A percentile compares a stretch with the other conserved stretches of the same genome.
phyloP scores from a whole-genome alignment of 2,329 filamentous ascomycete genomes.

The Lecanosticta acicola region DNA sequence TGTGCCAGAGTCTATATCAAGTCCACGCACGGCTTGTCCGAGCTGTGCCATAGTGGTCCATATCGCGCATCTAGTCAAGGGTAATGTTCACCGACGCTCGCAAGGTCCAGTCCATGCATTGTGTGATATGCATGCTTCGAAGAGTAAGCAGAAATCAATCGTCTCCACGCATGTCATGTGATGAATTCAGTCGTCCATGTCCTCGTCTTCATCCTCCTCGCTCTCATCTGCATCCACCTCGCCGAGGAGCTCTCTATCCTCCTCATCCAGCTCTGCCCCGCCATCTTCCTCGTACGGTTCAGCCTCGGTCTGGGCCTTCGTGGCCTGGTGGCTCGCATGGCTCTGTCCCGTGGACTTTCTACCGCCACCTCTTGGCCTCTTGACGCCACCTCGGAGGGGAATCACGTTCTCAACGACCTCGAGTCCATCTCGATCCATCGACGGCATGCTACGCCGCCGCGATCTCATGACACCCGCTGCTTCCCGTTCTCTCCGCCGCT shows the following conservation, averaged over 20 bases:
- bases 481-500: slow-evolving; percentile 22
- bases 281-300: slow-evolving; percentile 19
- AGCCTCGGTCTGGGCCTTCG: neutral
- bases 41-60: too few species aligned
- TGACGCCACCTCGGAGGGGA: slow-evolving; percentile 1
- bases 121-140: too few species aligned
- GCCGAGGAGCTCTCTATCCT: slow-evolving; percentile 35
- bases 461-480: slow-evolving; percentile 6
- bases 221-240: slow-evolving; percentile 35
- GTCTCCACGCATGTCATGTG: too few species aligned
- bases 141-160: neutral
- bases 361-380: slow-evolving; percentile 8
- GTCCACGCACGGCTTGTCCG: too few species aligned
- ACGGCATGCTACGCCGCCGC: slow-evolving; percentile 12
- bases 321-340: neutral
- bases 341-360: slow-evolving; percentile 13
- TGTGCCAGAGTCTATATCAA: too few species aligned
- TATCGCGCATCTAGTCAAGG: too few species aligned
- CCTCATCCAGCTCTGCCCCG: slow-evolving; percentile 29
- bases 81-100: too few species aligned
- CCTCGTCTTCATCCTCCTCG: slow-evolving; percentile 33
- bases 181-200: slow-evolving; percentile 24
- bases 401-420: slow-evolving; percentile 2
- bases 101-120: too few species aligned
- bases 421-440: slow-evolving; percentile 15